Evolutionary conservation across 2,329 filamentous ascomycete genomes (phyloP).

Genomic region (Penicillium sclerotigenum): DNA sequence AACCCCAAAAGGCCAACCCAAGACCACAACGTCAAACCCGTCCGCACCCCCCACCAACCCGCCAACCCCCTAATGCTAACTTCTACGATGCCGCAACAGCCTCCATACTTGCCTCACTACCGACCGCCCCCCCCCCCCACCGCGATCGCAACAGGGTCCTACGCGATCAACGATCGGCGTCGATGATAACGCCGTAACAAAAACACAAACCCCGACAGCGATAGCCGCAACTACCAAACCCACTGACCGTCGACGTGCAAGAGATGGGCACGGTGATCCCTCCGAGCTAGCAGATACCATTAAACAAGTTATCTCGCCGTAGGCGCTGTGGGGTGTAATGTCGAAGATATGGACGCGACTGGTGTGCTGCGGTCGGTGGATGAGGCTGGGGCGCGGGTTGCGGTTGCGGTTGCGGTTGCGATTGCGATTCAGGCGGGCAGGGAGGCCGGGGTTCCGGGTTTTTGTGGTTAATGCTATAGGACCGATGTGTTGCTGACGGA

Average conservation of each 20-base stretch:
- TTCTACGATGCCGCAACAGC: constrained; percentile 55
- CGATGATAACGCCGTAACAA: constrained; percentile 49
- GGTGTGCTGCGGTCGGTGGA: constrained; percentile 41
- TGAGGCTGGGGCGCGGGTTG: constrained; percentile 51
- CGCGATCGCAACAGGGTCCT: constrained; percentile 53
- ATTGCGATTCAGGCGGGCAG: constrained; percentile 30
- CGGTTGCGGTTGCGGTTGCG: constrained; percentile 39
- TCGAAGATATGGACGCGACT: constrained; percentile 53
- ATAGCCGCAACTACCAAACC: constrained; percentile 33
- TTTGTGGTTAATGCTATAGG: constrained; percentile 57
- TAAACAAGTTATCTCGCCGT: constrained; percentile 45
- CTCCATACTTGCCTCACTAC: constrained; percentile 40
- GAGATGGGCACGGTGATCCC: constrained; percentile 60
- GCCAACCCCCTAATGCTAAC: constrained; percentile 51
- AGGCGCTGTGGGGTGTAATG: constrained; percentile 57
- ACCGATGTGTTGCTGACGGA: constrained; percentile 50
- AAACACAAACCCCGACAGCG: constrained; percentile 52
- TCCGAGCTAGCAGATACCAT: constrained; percentile 43
- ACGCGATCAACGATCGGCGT: constrained; percentile 48
- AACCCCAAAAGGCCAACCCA: neutral
- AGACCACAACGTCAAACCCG: constrained; percentile 7
- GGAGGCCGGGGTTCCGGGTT: constrained; percentile 52
- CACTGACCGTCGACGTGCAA: constrained; percentile 57
- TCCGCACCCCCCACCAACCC: constrained; percentile 51
- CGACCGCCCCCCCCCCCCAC: constrained; percentile 28